These are phyloP conservation scores for Mucor irregularis DNA, from an alignment of 371 early-diverging fungal genomes.

Conservation along the genomic window DNA sequence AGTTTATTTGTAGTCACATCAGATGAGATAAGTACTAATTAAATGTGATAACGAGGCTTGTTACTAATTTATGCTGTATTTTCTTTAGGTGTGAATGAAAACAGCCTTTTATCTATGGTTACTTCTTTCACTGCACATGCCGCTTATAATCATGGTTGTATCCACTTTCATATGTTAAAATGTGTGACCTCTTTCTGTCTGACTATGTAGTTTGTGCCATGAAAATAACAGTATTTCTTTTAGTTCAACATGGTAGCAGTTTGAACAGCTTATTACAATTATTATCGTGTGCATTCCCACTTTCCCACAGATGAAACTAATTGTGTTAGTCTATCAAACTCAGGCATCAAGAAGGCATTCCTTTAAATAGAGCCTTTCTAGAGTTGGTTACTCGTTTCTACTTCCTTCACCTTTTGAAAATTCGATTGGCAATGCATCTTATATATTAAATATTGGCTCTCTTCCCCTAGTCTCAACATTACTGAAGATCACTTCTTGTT, in stretches of 20 bases:
- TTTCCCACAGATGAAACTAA: slow-evolving; percentile 2
- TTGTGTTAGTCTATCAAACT: slow-evolving; percentile 1
- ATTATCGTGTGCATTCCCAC: background rate
- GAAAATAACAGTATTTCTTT: slow-evolving; percentile 10
- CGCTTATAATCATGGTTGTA: background rate
- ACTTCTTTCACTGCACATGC: slow-evolving; percentile 3
- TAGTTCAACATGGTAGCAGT: slow-evolving; percentile 1
- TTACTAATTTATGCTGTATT: background rate
- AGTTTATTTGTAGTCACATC: background rate
- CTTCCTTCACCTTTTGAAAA: no score
- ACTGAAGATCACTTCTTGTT: no score
- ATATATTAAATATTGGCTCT: no score
- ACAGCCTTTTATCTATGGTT: slow-evolving; percentile 3
- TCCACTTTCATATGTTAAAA: background rate
- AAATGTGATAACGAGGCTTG: background rate
- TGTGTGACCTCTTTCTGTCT: background rate
- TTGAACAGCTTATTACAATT: slow-evolving; percentile 8
- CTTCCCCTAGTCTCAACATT: no score
- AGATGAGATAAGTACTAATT: slow-evolving; percentile 7
- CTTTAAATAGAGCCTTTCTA: no score
- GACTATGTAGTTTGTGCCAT: slow-evolving; percentile 5
- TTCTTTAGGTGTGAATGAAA: slow-evolving; percentile 7
- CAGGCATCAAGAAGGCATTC: slow-evolving; percentile 8
- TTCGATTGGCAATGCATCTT: no score
- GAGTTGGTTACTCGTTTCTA: no score